A percentile compares a stretch with the other conserved stretches of the same genome.
These are phyloP conservation scores for Xylaria sp. DNA, from an alignment of 2,329 filamentous ascomycete species.

Conservation along the genomic window DNA sequence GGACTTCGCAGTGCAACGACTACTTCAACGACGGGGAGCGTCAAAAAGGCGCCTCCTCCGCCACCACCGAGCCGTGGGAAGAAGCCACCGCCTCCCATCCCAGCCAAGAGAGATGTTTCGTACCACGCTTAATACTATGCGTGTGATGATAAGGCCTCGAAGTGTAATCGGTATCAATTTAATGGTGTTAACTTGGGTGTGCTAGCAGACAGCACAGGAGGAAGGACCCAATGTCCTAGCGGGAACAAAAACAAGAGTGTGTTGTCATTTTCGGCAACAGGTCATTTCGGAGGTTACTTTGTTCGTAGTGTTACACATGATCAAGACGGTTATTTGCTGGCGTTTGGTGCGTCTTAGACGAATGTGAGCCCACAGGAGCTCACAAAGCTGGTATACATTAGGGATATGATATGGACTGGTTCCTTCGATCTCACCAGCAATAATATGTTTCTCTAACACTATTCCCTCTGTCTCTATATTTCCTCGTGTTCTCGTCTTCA, in stretches of 20 bases:
- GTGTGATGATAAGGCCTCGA: neutral
- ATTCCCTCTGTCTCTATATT: neutral
- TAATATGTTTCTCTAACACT: neutral
- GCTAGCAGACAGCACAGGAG: neutral
- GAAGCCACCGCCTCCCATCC: constrained; percentile 66
- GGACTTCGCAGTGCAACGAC: constrained; percentile 38
- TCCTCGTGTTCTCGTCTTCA: neutral
- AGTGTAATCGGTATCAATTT: neutral
- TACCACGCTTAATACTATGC: constrained; percentile 35
- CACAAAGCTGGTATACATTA: constrained; percentile 3
- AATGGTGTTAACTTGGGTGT: neutral
- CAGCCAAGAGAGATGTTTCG: constrained; percentile 50
- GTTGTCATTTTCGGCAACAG: neutral
- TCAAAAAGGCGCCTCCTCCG: constrained; percentile 58
- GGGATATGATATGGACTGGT: constrained; percentile 26
- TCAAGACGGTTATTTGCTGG: constrained; percentile 13
- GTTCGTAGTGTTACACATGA: constrained; percentile 7
- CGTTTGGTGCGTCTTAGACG: constrained; percentile 25
- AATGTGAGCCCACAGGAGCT: neutral
- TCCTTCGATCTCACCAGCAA: constrained; percentile 18
- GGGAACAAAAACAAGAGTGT: neutral
- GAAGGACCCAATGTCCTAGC: neutral
- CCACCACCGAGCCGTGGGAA: constrained; percentile 61
- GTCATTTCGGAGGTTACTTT: neutral
- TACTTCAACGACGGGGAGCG: constrained; percentile 31